Evolutionary conservation across 306 rosid genomes (phyloP), one percentile per base, ranked within the genome.

Genomic region (Trifolium dubium): DNA sequence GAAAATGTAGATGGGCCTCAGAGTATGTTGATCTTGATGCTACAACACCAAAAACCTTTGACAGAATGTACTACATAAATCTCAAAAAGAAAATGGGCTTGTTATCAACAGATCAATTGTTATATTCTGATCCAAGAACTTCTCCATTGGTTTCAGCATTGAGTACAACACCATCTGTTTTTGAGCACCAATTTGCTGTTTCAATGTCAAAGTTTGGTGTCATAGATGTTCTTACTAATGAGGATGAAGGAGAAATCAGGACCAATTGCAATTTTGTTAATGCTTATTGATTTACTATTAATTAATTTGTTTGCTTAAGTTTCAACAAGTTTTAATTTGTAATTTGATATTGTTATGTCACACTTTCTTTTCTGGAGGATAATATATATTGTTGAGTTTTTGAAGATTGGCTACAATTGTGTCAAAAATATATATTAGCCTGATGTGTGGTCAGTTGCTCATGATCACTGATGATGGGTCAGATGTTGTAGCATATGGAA

Each of bases 11-110:
- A 85, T 94, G 98, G 98, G 91, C 86, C 4, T 86, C 92, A 0
- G 98, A 91, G 3, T 88, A 84, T 72, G 91, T 87, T n/a, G 88
- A 89, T 23, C 92, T 91, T 15, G 98, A 94, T 83, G 89, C 94
- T 0, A 74, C 76, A 56, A 89, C 91, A 5, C 95, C 97, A 3
- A 82, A 6, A 14, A 49, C 13, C 0, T 93, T 91, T 64, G 98
- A 91, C 28, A 12, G 35, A 64, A 18, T 76, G 13, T 93, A 89
- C 63, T 91, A 71, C 32, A 13, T 39, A 0, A 91, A 93, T 77
- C 86, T 91, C 3, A 63, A 83, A 40, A 87, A 85, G 72, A 88
- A 87, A 50, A 81, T 87, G 89, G 97, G 96, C 8, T 83, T 93
- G 67, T 75, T 93, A 29, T 55, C 83, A 4, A 79, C 96, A 1